Base-by-base conservation (phyloP, 306 rosid species). In the Trichosanthes cucumerina region DNA sequence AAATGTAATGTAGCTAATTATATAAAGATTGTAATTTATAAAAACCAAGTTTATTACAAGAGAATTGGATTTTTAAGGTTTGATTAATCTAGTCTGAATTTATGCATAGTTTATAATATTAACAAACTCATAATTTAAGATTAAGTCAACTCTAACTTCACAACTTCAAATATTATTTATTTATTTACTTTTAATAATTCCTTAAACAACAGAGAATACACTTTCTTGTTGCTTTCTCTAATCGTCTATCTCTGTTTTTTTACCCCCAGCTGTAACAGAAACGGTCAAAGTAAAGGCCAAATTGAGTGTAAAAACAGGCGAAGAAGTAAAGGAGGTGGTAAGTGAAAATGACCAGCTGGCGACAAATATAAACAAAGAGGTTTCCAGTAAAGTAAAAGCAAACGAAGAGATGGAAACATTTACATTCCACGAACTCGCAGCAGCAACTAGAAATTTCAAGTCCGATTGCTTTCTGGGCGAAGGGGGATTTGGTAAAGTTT, bases 401-500 rank as follows among this genome's bases (percentile, higher is more conserved):
- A 34, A 75, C 2, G 71, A 28, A 26, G 38, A 47, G 50, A 41
- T 70, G 11, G 33, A 38, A 21, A 84, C 80, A 85, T 88, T 87
- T 82, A 86, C 87, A 69, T 90, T 81, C 68, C 74, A 84, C 43
- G 93, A 90, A 80, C 96, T 92, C 60, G 91, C 88, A 18, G 81
- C 82, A 1, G 96, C 97, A 78, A 92, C 97, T 10, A 84, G 79
- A 41, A 85, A 84, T 76, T 92, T 92, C 54, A 85, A 85, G 80
- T 79, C 84, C 9, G 92, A 87, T 68, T 74, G 82, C 49, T 82
- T 80, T 28, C 71, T 92, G 23, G 96, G 96, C 15, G 87, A 85
- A 85, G 96, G 97, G 49, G 97, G 96, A 82, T 92, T 92, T 85
- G 97, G 97, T 57, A 46, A 75, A 53, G 97, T 92, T 72, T 90